These are phyloP conservation scores for Microstegium vimineum DNA, from an alignment of 176 grass and related monocot species.

Conservation along the genomic window DNA sequence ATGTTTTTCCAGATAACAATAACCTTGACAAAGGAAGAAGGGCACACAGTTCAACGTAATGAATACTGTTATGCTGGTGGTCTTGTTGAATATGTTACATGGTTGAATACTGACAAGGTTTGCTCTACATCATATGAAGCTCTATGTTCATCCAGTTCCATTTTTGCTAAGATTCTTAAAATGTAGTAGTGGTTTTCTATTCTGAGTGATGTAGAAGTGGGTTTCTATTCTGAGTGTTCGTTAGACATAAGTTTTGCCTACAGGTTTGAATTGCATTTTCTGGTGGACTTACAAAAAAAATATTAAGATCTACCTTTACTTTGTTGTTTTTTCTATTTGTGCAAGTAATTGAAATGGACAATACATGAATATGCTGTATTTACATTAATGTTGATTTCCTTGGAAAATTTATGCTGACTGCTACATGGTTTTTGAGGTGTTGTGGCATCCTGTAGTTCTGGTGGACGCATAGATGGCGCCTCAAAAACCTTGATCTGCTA, in stretches of 20 bases:
- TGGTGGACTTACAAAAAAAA: conserved; percentile 1
- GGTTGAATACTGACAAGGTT: conserved; percentile 98
- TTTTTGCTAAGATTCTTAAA: not conserved
- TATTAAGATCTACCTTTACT: not conserved
- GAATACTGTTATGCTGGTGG: conserved; percentile 93
- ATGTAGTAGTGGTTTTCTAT: not conserved
- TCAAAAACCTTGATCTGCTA: not conserved
- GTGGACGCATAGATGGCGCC: not conserved
- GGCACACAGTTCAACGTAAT: conserved; percentile 55
- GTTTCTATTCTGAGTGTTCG: not conserved
- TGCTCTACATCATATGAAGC: conserved; percentile 18
- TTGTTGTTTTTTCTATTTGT: conserved; percentile 3
- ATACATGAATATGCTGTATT: not conserved
- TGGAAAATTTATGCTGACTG: conserved; percentile 18
- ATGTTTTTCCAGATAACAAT: conserved; percentile 65
- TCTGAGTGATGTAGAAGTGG: not conserved
- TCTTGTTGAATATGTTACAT: conserved; percentile 92
- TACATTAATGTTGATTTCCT: not conserved
- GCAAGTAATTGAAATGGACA: not conserved
- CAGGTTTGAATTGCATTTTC: conserved; percentile 20
- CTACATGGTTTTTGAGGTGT: not conserved
- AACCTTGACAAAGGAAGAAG: conserved; percentile 80
- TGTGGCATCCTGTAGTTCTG: too few relatives aligned
- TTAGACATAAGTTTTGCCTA: not conserved
- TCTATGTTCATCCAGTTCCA: conserved; percentile 11